A percentile compares a stretch with the other conserved stretches of the same genome.
phyloP scores from a whole-genome alignment of 805 yeast species.

The Zygosaccharomyces rouxii region DNA sequence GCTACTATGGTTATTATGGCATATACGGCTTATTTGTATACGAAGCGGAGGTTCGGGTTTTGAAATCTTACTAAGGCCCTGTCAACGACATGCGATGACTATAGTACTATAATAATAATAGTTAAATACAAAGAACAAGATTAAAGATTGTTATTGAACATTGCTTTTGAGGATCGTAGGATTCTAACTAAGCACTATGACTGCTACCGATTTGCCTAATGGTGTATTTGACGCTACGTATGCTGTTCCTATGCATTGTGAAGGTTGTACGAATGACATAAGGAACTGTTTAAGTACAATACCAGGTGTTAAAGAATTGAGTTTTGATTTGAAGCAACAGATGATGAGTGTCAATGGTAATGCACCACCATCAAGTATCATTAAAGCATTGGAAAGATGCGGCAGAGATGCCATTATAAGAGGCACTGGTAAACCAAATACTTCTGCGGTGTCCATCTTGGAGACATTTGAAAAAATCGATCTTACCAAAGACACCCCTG shows the following conservation, averaged over 20 bases:
- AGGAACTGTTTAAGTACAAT: constrained; percentile 47
- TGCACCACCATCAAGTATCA: constrained; percentile 71
- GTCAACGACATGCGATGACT: not conserved
- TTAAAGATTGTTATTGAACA: too few species aligned
- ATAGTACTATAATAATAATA: not conserved
- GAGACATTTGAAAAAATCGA: constrained; percentile 58
- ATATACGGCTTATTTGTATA: constrained; percentile 44
- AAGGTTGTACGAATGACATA: constrained; percentile 62
- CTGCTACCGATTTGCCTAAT: constrained; percentile 33
- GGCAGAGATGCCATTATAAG: constrained; percentile 90
- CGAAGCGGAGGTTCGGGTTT: constrained; percentile 42
- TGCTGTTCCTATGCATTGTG: constrained; percentile 82
- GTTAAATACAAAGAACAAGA: not conserved
- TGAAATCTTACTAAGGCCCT: constrained; percentile 4
- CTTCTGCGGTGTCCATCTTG: constrained; percentile 87
- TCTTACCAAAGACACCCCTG: constrained; percentile 45
- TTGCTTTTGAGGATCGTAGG: too few species aligned
- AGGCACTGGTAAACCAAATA: constrained; percentile 82
- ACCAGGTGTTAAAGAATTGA: constrained; percentile 49
- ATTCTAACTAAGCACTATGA: constrained; percentile 1
- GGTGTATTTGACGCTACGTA: constrained; percentile 63
- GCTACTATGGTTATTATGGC: constrained; percentile 46
- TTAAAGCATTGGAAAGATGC: constrained; percentile 59
- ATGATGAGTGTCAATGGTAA: constrained; percentile 65
- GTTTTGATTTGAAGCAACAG: constrained; percentile 53